phyloP scores from a whole-genome alignment of 805 yeast species.

The Ogataea henricii region DNA sequence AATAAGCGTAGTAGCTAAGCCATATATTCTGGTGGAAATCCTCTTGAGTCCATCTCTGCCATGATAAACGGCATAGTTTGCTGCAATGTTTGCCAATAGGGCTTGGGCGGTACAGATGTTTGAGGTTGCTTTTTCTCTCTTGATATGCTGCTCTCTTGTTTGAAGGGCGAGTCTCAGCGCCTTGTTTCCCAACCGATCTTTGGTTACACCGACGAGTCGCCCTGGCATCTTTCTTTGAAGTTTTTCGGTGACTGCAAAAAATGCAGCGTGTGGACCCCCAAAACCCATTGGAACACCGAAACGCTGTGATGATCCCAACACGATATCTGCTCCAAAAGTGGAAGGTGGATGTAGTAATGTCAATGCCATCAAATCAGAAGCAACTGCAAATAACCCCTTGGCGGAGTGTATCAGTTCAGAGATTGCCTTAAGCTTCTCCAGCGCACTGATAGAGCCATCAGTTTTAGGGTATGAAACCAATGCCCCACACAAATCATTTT shows the following conservation, averaged over 20 bases:
- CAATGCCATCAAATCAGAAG: slow-evolving; percentile 90
- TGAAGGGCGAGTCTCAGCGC: slow-evolving; percentile 93
- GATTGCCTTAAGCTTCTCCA: slow-evolving; percentile 51
- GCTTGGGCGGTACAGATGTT: slow-evolving; percentile 99
- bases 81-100: slow-evolving; percentile 89
- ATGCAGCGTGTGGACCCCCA: slow-evolving; percentile 99
- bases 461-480: slow-evolving; percentile 90
- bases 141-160: slow-evolving; percentile 97
- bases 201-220: slow-evolving; percentile 88
- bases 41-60: slow-evolving; percentile 83
- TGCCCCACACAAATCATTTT: slow-evolving; percentile 66
- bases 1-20: slow-evolving; percentile 74
- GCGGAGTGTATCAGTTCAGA: slow-evolving; percentile 66
- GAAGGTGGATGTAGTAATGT: slow-evolving; percentile 84
- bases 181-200: slow-evolving; percentile 86
- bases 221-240: slow-evolving; percentile 95
- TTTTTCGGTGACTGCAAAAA: slow-evolving; percentile 81
- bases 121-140: slow-evolving; percentile 96
- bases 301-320: slow-evolving; percentile 89
- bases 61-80: slow-evolving; percentile 95
- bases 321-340: slow-evolving; percentile 88
- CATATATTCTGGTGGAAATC: slow-evolving; percentile 77
- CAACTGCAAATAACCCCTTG: slow-evolving; percentile 79
- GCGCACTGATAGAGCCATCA: slow-evolving; percentile 64
- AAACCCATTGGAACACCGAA: slow-evolving; percentile 97